Base-by-base conservation (phyloP, 2,329 filamentous ascomycete species). In the Cercospora sp. region DNA sequence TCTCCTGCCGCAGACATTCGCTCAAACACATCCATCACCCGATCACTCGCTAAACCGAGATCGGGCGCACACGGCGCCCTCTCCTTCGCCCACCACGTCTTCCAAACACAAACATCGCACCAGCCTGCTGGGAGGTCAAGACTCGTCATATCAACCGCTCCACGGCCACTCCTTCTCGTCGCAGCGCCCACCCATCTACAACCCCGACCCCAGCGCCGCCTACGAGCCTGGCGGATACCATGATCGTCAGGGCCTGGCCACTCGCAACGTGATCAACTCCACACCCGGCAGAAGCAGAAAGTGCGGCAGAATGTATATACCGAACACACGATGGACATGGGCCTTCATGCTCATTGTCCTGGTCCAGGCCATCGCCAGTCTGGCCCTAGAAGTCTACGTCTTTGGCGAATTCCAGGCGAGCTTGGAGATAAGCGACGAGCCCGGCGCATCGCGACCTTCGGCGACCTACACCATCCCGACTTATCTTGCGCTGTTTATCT, bases 401-500 rank as follows among this genome's bases (percentile, higher is more conserved):
- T 99, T 98, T 77, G 93, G 87, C 71, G 88, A 89, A 74, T 98
- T 97, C 80, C 92, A 97, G 79, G 81, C 81, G 53, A 88, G 84
- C 70, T 79, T 86, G 40, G 73, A 78, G 12, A 12, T 62, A 13
- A 13, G 63, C 13, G 20, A 69, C 20, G 64, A 30, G 16, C 62
- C 63, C 0, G 69, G 63, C 20, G 60, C 57, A 33, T 33, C 55
- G n/a, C 26, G 28, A n/a, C 64, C 60, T 42, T 70, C 66, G 40
- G 69, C 68, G 6, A 69, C 63, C 10, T 68, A 71, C 36, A 88
- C 94, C 0, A 97, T 99, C 71, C 94, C 95, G 28, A 98, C 94
- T 42, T 98, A 97, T 81, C 85, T 99, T 67, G 93, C 94, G 26
- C 88, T 99, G 58, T 97, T 98, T 84, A 97, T 97, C 79, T 97